phyloP scores from a whole-genome alignment of 805 yeast genomes.

The Debaryomyces prosopidis region DNA sequence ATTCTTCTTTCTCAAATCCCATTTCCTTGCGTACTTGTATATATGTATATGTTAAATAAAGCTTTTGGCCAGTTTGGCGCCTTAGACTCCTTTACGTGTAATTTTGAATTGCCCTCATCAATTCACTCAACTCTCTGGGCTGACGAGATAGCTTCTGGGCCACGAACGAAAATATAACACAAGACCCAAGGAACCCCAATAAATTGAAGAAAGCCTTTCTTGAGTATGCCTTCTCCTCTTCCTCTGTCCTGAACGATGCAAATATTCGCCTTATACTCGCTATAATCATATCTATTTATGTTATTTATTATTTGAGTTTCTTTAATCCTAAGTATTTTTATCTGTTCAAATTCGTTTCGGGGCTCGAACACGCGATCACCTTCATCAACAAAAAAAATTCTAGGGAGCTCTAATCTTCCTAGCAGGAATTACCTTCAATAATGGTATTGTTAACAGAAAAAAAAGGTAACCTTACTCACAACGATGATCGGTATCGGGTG shows the following conservation, averaged over 20 bases:
- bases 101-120: constrained; percentile 23
- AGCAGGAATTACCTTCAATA: no score
- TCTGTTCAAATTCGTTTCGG: not conserved
- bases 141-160: constrained; percentile 57
- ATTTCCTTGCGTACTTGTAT: constrained; percentile 2
- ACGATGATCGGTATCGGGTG: constrained; percentile 68
- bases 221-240: constrained; percentile 76
- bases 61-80: not conserved
- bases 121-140: constrained; percentile 27
- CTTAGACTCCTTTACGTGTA: not conserved
- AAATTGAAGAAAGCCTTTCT: constrained; percentile 76
- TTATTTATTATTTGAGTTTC: not conserved
- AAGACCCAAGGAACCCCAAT: constrained; percentile 77
- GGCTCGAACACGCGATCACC: constrained; percentile 5
- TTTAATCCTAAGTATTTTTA: not conserved
- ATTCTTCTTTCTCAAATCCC: not conserved
- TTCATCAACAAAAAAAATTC: not conserved
- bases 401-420: no score
- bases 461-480: constrained; percentile 40
- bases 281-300: constrained; percentile 46
- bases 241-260: constrained; percentile 81
- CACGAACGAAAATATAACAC: constrained; percentile 77
- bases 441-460: constrained; percentile 1
- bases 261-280: constrained; percentile 78
- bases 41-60: not conserved